Evolutionary conservation across 2,329 filamentous ascomycete genomes (phyloP).

Genomic region (Cucurbitaria berberidis): DNA sequence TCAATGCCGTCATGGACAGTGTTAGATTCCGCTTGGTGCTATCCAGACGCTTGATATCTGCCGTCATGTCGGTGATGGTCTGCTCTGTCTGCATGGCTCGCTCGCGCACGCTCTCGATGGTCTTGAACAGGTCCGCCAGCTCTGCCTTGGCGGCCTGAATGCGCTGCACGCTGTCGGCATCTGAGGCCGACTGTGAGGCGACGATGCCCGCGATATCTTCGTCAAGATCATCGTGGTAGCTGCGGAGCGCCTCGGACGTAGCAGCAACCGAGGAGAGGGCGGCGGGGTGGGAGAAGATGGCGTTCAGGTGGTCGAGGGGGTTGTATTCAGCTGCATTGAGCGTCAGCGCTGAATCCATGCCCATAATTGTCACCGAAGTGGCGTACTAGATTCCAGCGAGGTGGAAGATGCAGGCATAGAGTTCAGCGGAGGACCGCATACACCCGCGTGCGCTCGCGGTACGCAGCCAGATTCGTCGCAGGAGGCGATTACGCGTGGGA

Average conservation of each 20-base stretch:
- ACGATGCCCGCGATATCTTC: slow-evolving; percentile 75
- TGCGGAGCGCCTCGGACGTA: slow-evolving; percentile 75
- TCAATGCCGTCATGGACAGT: slow-evolving; percentile 95
- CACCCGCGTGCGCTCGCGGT: slow-evolving; percentile 39
- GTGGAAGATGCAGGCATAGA: slow-evolving; percentile 47
- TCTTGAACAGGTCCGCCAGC: slow-evolving; percentile 86
- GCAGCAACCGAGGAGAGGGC: slow-evolving; percentile 77
- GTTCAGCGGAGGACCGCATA: slow-evolving; percentile 44
- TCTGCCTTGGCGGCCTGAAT: slow-evolving; percentile 92
- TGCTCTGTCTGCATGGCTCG: slow-evolving; percentile 91
- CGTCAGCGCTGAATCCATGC: slow-evolving; percentile 30
- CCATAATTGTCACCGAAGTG: slow-evolving; percentile 11
- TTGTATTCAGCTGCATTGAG: slow-evolving; percentile 76
- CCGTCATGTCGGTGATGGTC: slow-evolving; percentile 97
- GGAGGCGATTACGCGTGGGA: slow-evolving; percentile 6
- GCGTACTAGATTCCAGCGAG: slow-evolving; percentile 49
- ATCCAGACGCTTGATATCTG: slow-evolving; percentile 96
- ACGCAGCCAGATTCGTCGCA: slow-evolving; percentile 25
- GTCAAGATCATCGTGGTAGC: slow-evolving; percentile 82
- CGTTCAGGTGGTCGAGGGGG: slow-evolving; percentile 89
- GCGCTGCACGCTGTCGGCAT: slow-evolving; percentile 84
- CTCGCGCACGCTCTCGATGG: slow-evolving; percentile 90
- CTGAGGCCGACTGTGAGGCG: slow-evolving; percentile 78
- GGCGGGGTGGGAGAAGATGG: slow-evolving; percentile 88
- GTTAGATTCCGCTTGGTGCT: slow-evolving; percentile 96